These are phyloP conservation scores for Globisporangium paddicum DNA, from an alignment of 352 stramenopile genomes.

Conservation along the genomic window DNA sequence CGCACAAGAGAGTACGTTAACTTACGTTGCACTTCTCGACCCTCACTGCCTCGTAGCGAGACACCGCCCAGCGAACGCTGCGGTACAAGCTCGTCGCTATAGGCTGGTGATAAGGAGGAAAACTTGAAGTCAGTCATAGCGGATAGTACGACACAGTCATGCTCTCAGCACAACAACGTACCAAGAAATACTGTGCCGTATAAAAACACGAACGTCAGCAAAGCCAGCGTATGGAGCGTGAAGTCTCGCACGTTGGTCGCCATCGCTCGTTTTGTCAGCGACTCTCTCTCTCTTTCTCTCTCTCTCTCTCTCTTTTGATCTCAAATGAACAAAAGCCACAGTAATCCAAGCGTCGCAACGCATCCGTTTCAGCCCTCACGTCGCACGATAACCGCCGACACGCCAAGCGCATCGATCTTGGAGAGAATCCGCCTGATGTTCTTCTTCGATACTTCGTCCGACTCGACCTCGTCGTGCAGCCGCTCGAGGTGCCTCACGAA, in stretches of 20 bases:
- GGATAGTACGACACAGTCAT: neutral
- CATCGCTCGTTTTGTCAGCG: neutral
- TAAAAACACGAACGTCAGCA: neutral
- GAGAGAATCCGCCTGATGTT: constrained; percentile 67
- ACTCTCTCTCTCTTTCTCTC: neutral
- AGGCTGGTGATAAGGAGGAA: neutral
- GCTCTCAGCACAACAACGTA: neutral
- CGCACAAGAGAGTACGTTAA: neutral
- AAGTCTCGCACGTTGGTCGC: neutral
- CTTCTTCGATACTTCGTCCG: constrained; percentile 59
- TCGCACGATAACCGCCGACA: neutral
- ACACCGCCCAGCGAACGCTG: neutral
- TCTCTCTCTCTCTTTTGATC: neutral
- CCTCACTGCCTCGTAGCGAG: constrained; percentile 2
- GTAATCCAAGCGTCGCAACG: neutral
- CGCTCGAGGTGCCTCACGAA: constrained; percentile 44
- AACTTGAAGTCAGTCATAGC: neutral
- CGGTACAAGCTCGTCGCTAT: constrained; percentile 1
- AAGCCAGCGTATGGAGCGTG: neutral
- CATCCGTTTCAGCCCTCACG: neutral
- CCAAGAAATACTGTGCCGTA: constrained; percentile 10
- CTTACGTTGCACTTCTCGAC: constrained; percentile 2
- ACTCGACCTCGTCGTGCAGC: constrained; percentile 55
- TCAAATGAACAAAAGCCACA: neutral
- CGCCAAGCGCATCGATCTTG: constrained; percentile 41